Conservation (phyloP, 371 early-diverging fungal species). For the Saksenaea oblongispora region DNA sequence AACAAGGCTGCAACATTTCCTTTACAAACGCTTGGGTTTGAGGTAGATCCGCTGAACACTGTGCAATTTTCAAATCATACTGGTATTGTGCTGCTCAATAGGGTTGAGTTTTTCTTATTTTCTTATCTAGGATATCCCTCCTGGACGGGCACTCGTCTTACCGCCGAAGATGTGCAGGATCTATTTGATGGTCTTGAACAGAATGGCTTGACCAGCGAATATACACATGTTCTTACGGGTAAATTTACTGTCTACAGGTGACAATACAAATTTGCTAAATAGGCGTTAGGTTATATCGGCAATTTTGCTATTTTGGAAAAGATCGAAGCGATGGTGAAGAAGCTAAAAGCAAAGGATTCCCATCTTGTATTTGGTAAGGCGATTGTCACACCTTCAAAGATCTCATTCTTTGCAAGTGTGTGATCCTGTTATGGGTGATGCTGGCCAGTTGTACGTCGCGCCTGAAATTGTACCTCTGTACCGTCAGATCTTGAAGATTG, state of each 20-base stretch:
- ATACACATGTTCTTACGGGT: constrained; percentile 83
- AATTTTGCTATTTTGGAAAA: constrained; percentile 67
- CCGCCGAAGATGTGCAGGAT: constrained; percentile 63
- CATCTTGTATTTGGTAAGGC: constrained; percentile 48
- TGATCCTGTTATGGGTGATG: constrained; percentile 95
- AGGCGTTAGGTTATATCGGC: constrained; percentile 76
- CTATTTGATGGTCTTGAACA: constrained; percentile 71
- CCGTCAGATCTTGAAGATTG: constrained; percentile 60
- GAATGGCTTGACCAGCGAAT: constrained; percentile 72
- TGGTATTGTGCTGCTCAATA: constrained; percentile 33
- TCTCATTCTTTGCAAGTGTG: constrained; percentile 53
- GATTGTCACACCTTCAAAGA: not conserved
- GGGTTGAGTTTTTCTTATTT: not conserved
- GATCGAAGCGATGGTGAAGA: constrained; percentile 55
- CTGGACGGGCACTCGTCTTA: constrained; percentile 69
- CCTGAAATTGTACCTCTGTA: constrained; percentile 81
- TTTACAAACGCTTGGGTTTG: constrained; percentile 85
- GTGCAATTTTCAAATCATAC: constrained; percentile 95
- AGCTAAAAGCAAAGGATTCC: constrained; percentile 51
- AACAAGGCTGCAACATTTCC: constrained; percentile 92
- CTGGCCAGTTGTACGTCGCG: constrained; percentile 83
- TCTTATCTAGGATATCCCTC: constrained; percentile 69
- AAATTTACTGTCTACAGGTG: not conserved
- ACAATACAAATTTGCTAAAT: not conserved
- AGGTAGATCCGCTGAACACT: constrained; percentile 91